These are phyloP conservation scores for Ogataea paradorogensis DNA, from an alignment of 805 yeast genomes.

Conservation along the genomic window DNA sequence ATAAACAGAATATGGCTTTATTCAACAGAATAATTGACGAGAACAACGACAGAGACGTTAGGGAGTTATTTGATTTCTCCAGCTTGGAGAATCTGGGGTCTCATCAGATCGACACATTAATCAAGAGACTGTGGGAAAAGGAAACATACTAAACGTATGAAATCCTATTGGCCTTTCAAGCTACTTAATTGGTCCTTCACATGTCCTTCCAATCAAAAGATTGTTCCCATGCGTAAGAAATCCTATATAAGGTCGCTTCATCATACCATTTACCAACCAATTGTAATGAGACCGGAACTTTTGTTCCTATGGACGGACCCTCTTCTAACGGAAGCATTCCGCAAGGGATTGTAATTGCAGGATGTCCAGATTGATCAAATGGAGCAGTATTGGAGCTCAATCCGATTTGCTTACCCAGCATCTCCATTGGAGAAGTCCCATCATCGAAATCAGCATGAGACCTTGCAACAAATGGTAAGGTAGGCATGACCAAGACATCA, in stretches of 20 bases:
- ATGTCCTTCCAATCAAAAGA: conserved; percentile 25
- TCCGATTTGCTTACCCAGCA: conserved; percentile 28
- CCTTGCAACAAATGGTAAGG: conserved; percentile 28
- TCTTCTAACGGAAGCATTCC: conserved; percentile 32
- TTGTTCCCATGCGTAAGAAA: conserved; percentile 37
- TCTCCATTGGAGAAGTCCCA: conserved; percentile 24
- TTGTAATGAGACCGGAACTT: conserved; percentile 34
- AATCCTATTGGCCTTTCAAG: too few relatives aligned
- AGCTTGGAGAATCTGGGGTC: conserved; percentile 12
- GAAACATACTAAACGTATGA: conserved; percentile 10
- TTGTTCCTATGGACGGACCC: conserved; percentile 24
- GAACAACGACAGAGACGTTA: conserved; percentile 4
- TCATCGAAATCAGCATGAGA: conserved; percentile 21
- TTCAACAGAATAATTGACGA: conserved; percentile 9
- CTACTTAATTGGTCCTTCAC: too few relatives aligned
- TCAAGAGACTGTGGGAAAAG: conserved; percentile 9
- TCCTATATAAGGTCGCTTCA: conserved; percentile 30
- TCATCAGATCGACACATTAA: conserved; percentile 6
- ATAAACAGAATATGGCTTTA: conserved; percentile 7
- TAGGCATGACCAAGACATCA: conserved; percentile 35
- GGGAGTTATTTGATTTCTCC: conserved; percentile 10
- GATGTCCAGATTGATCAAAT: conserved; percentile 38
- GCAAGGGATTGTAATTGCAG: conserved; percentile 36
- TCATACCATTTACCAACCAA: conserved; percentile 34
- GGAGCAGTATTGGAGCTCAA: conserved; percentile 35